A percentile compares a stretch with the other conserved stretches of the same genome.
Conservation (phyloP, 352 stramenopile species). For the Pythium folliculosum region DNA sequence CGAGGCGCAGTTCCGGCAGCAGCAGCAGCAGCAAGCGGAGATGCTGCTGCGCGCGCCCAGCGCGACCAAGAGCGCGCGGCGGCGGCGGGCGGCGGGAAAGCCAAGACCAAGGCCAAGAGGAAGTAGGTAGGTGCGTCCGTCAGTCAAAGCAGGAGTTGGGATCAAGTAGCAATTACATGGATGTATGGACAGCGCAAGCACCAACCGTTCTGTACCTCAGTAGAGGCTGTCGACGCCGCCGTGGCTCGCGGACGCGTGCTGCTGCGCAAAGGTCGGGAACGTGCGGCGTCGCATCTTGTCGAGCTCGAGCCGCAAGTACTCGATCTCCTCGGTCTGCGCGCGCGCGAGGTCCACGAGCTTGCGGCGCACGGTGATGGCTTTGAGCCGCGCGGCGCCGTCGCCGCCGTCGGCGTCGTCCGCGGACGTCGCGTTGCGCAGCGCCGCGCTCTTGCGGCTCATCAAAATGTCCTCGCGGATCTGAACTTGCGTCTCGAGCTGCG, state of each 20-base stretch:
- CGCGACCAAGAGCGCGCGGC: not conserved
- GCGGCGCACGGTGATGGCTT: constrained; percentile 85
- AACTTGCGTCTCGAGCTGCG: constrained; percentile 80
- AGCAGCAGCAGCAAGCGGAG: constrained; percentile 2
- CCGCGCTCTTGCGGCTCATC: constrained; percentile 60
- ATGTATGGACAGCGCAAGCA: not conserved
- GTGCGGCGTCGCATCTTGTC: constrained; percentile 90
- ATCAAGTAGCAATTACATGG: no score
- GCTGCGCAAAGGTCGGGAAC: constrained; percentile 91
- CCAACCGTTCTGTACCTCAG: not conserved
- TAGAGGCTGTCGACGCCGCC: constrained; percentile 24
- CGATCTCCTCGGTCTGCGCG: constrained; percentile 91
- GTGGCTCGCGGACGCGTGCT: constrained; percentile 34
- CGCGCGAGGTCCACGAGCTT: constrained; percentile 90
- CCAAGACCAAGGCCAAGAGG: not conserved
- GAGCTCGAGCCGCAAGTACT: constrained; percentile 86
- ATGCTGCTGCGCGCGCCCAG: not conserved
- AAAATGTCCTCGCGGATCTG: constrained; percentile 89
- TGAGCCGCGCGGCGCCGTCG: constrained; percentile 57
- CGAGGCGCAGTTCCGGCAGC: not conserved
- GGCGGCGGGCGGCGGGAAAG: not conserved
- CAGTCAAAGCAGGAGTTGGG: not conserved
- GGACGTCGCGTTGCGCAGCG: constrained; percentile 33
- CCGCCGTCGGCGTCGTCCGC: constrained; percentile 10
- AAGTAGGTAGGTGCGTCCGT: not conserved